Evolutionary conservation across 805 yeast species (phyloP), one percentile per base, ranked within the genome.

Genomic region (Candida michaelii): DNA sequence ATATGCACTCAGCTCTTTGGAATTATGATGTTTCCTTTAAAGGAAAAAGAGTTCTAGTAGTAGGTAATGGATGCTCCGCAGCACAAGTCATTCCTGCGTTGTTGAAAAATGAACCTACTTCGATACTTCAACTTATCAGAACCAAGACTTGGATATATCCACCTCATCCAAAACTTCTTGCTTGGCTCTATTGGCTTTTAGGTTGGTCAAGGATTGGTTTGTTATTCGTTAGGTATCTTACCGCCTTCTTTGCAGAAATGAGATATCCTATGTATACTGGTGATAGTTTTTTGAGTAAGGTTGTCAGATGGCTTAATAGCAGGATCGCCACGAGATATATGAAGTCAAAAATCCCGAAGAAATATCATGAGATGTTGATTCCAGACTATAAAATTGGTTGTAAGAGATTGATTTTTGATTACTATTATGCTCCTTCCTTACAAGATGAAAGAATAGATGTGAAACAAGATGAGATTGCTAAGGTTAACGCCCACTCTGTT

Each of bases 41-140:
- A 42, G 58, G 52, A 25, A 69, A 69, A 44, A 55, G 59, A 10
- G 71, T 69, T 10, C 56, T 65, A 5, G 72, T 68, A 10, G 51
- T 69, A 21, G 74, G 74, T 12, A 66, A 66, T 49, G 74, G 74
- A 2, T 69, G 74, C 43, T 66, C 72, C 4, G 73, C 73, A 1
- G 63, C 60, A 16, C 73, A 69, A 46, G 55, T 68, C n/a, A 50
- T 69, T 12, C 73, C 74, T 6, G 63, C 63, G 0, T 43, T 69
- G 23, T 50, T 69, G 47, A 58, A 56, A 31, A 58, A 56, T 24
- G 54, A 58, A 9, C 53, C 53, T 4, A 47, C 56, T 40, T 47
- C 58, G 4, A 50, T 69, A 5, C 56, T 59, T 5, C 74, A 69
- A 47, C 39, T 68, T 7, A 57, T 61, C 19, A 54, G 69, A 42